Evolutionary conservation across 2,329 filamentous ascomycete species (phyloP).

Genomic region (Penicillium sumatraense): DNA sequence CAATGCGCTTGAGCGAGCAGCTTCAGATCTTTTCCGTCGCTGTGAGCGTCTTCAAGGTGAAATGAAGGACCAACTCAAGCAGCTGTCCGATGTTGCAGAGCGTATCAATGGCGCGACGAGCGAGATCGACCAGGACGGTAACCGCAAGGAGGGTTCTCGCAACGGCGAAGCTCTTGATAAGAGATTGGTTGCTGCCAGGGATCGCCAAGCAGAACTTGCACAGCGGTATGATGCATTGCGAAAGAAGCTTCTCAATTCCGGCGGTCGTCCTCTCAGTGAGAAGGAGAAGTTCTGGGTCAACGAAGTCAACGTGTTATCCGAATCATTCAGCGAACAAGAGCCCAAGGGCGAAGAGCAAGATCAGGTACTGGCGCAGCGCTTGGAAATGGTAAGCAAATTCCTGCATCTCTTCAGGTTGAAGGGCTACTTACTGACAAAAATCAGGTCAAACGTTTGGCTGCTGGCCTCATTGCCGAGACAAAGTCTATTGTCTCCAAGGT

Average conservation of each 20-base stretch:
- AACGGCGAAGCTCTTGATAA: slow-evolving; percentile 42
- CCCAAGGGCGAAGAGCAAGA: slow-evolving; percentile 27
- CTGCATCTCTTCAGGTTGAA: background rate
- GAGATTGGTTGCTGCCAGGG: slow-evolving; percentile 45
- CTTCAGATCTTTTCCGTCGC: slow-evolving; percentile 57
- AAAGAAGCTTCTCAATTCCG: slow-evolving; percentile 47
- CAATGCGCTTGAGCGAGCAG: slow-evolving; percentile 50
- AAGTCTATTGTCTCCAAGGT: slow-evolving; percentile 38
- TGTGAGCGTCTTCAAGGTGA: slow-evolving; percentile 54
- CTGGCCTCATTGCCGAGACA: slow-evolving; percentile 41
- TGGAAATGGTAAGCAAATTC: slow-evolving; percentile 44
- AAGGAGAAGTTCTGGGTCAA: slow-evolving; percentile 52
- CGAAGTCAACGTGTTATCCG: slow-evolving; percentile 48
- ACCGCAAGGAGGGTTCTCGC: slow-evolving; percentile 35
- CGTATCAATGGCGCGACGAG: slow-evolving; percentile 49
- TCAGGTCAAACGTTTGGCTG: slow-evolving; percentile 47
- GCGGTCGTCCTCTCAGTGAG: slow-evolving; percentile 50
- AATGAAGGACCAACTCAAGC: slow-evolving; percentile 52
- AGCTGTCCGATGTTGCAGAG: slow-evolving; percentile 50
- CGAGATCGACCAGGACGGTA: slow-evolving; percentile 42
- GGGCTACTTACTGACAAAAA: slow-evolving; percentile 17
- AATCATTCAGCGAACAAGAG: slow-evolving; percentile 37
- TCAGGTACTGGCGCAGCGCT: slow-evolving; percentile 37
- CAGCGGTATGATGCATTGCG: slow-evolving; percentile 51
- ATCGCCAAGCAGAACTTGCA: slow-evolving; percentile 45